phyloP scores from a whole-genome alignment of 805 yeast species.

The Blastobotrys peoriensis region DNA sequence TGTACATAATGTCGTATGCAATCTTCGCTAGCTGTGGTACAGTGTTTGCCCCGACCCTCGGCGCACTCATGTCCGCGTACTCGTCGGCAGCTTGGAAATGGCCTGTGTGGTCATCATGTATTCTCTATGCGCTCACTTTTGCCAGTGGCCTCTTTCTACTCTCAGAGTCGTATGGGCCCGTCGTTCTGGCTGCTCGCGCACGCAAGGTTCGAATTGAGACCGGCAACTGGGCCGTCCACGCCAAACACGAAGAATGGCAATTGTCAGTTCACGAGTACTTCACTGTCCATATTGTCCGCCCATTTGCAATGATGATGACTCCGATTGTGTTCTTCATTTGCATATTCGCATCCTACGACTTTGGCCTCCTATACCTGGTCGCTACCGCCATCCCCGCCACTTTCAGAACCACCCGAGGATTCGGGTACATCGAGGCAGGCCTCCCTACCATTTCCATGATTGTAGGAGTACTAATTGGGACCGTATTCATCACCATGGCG shows the following conservation, averaged over 20 bases:
- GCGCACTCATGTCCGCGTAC: constrained; percentile 40
- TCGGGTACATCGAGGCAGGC: constrained; percentile 30
- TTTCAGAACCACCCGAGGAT: constrained; percentile 28
- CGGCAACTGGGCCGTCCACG: constrained; percentile 78
- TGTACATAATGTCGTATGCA: constrained; percentile 44
- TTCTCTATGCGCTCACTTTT: constrained; percentile 33
- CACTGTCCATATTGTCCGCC: constrained; percentile 68
- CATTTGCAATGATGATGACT: constrained; percentile 63
- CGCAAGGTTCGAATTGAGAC: constrained; percentile 63
- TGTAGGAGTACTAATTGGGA: constrained; percentile 31
- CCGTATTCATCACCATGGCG: constrained; percentile 24
- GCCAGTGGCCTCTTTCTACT: constrained; percentile 33
- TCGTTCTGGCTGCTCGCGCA: constrained; percentile 61
- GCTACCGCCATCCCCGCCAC: constrained; percentile 37
- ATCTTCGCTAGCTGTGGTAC: constrained; percentile 42
- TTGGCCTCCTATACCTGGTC: constrained; percentile 38
- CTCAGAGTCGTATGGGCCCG: constrained; percentile 35
- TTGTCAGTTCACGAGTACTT: constrained; percentile 62
- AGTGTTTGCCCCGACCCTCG: constrained; percentile 42
- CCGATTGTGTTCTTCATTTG: constrained; percentile 39
- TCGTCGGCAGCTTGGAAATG: constrained; percentile 50
- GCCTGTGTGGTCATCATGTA: constrained; percentile 47
- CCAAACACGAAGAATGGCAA: constrained; percentile 85
- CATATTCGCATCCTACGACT: constrained; percentile 38
- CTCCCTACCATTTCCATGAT: constrained; percentile 32